These are phyloP conservation scores for Vitis amurensis DNA, from an alignment of 164 flowering plant genomes.

Conservation along the genomic window DNA sequence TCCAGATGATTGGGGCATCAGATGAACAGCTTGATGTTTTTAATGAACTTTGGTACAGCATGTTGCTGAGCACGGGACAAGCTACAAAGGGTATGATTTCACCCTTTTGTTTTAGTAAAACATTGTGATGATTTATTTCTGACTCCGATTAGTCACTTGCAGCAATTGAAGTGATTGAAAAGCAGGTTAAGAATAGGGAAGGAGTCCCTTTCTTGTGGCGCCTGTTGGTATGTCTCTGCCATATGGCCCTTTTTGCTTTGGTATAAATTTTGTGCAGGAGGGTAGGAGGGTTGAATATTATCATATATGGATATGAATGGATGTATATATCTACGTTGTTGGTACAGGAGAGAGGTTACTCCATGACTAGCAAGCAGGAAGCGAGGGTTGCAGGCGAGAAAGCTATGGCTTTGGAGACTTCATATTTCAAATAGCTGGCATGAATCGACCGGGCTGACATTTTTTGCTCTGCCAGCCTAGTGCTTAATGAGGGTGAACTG, in stretches of 20 bases:
- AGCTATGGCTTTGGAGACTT: slow-evolving; percentile 52
- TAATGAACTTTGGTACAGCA: slow-evolving; percentile 65
- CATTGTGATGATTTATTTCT: background rate
- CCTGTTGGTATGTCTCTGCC: slow-evolving; percentile 59
- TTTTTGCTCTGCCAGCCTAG: too few species aligned
- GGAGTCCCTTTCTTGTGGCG: slow-evolving; percentile 81
- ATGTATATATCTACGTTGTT: slow-evolving; percentile 6
- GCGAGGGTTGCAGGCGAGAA: slow-evolving; percentile 41
- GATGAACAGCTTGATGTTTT: slow-evolving; percentile 91
- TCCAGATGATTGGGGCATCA: slow-evolving; percentile 82
- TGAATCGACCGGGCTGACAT: background rate
- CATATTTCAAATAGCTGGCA: slow-evolving; percentile 41
- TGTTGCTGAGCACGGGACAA: slow-evolving; percentile 61
- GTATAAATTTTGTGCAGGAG: background rate
- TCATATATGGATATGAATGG: background rate
- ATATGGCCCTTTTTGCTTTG: background rate
- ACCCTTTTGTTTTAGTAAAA: background rate
- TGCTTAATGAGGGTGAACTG: too few species aligned
- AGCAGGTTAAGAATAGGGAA: slow-evolving; percentile 49
- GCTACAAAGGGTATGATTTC: slow-evolving; percentile 42
- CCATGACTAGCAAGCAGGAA: slow-evolving; percentile 40
- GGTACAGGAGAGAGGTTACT: slow-evolving; percentile 67
- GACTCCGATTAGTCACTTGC: slow-evolving; percentile 9
- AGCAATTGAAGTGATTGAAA: slow-evolving; percentile 73
- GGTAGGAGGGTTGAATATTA: too few species aligned